Evolutionary conservation across 1,284 basidiomycete genomes (phyloP).

Genomic region (Phylloboletellus chloephorus): DNA sequence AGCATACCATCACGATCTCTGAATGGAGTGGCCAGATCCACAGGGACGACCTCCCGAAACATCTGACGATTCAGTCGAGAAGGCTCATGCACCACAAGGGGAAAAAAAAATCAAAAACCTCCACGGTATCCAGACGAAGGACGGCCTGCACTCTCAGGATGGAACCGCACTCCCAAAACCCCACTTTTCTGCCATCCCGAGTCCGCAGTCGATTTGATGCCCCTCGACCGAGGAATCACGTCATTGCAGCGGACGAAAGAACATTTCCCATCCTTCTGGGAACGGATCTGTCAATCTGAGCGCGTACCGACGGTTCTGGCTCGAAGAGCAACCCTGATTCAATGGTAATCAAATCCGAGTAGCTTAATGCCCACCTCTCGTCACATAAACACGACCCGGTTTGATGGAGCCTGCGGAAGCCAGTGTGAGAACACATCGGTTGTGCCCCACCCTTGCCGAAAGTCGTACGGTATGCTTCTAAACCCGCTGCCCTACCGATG

Average conservation of each 20-base stretch:
- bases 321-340: constrained; percentile 27
- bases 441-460: constrained; percentile 99
- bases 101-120: constrained; percentile 57
- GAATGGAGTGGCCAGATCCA: constrained; percentile 5
- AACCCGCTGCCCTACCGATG: constrained; percentile 93
- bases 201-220: constrained; percentile 86
- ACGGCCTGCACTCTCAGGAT: constrained; percentile 90
- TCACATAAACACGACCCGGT: constrained; percentile 96
- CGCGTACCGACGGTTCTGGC: constrained; percentile 95
- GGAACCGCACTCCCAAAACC: constrained; percentile 96
- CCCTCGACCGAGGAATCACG: constrained; percentile 96
- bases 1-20: constrained; percentile 3
- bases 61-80: constrained; percentile 33
- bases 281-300: constrained; percentile 87
- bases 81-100: background rate
- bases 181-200: constrained; percentile 87
- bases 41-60: constrained; percentile 15
- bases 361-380: constrained; percentile 64
- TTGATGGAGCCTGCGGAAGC: constrained; percentile 87
- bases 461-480: constrained; percentile 95
- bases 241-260: constrained; percentile 98
- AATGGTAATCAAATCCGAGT: background rate
- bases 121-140: constrained; percentile 92
- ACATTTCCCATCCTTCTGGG: constrained; percentile 92
- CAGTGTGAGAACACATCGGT: constrained; percentile 95